phyloP scores from a whole-genome alignment of 805 yeast species.

The Barnettozyma pratensis region DNA sequence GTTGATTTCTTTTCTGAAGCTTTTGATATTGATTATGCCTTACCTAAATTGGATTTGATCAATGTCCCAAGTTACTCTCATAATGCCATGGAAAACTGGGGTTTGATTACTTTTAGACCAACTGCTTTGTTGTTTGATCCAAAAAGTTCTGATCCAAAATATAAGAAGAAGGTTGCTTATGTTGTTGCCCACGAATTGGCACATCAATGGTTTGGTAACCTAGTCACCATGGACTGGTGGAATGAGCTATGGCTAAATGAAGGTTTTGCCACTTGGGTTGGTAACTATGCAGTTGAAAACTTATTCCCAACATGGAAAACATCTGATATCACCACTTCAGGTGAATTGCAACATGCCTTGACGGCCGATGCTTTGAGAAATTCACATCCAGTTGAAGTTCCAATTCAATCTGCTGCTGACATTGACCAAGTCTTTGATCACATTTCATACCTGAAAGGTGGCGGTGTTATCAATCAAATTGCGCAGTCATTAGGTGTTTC shows the following conservation, averaged over 20 bases:
- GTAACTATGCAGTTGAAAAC: slow-evolving; percentile 72
- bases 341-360: slow-evolving; percentile 67
- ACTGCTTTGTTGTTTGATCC: slow-evolving; percentile 70
- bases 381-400: slow-evolving; percentile 83
- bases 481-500: slow-evolving; percentile 73
- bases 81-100: slow-evolving; percentile 90
- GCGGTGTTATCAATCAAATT: slow-evolving; percentile 73
- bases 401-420: slow-evolving; percentile 69
- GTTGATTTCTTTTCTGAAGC: slow-evolving; percentile 65
- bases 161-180: slow-evolving; percentile 71
- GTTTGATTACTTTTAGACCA: slow-evolving; percentile 75
- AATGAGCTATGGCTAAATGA: slow-evolving; percentile 85
- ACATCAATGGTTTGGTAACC: slow-evolving; percentile 88
- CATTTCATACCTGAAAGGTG: slow-evolving; percentile 77
- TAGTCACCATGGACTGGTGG: slow-evolving; percentile 93
- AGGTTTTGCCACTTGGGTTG: slow-evolving; percentile 89
- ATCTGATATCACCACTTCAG: slow-evolving; percentile 72
- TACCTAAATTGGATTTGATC: slow-evolving; percentile 76
- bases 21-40: slow-evolving; percentile 72
- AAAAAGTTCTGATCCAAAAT: slow-evolving; percentile 52
- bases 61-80: slow-evolving; percentile 79
- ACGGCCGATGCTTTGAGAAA: slow-evolving; percentile 70
- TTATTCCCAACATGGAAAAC: slow-evolving; percentile 80
- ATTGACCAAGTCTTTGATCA: slow-evolving; percentile 83
- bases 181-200: slow-evolving; percentile 87